A percentile compares a stretch with the other conserved stretches of the same genome.
Conservation (phyloP, 768 basidiomycete genomes). For the Leucosporidium scottii region DNA sequence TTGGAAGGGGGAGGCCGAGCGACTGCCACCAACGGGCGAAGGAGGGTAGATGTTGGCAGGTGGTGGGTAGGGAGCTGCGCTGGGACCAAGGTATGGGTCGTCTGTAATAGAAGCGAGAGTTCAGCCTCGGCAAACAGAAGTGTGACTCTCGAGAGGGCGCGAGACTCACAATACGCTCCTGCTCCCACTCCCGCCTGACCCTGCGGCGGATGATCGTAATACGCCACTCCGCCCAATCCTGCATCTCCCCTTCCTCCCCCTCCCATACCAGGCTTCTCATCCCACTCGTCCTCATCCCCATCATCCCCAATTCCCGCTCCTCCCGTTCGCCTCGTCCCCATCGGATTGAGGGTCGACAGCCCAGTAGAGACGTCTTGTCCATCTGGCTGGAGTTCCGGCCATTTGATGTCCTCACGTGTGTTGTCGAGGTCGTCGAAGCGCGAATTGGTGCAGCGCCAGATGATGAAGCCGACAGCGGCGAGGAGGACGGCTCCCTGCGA, state of each 20-base stretch:
- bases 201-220: background rate
- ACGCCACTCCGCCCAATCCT: background rate
- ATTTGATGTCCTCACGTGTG: constrained; percentile 26
- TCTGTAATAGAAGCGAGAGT: no score
- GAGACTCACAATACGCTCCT: background rate
- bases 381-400: constrained; percentile 30
- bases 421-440: constrained; percentile 34
- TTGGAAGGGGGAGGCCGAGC: no score
- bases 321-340: constrained; percentile 27
- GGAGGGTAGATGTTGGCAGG: background rate
- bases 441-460: constrained; percentile 24
- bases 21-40: no score
- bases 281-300: background rate
- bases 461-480: constrained; percentile 22
- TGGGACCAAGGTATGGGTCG: background rate
- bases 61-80: background rate
- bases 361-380: constrained; percentile 11
- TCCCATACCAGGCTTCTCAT: background rate
- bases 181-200: background rate
- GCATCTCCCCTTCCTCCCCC: background rate
- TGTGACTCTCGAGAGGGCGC: no score
- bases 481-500: constrained; percentile 25
- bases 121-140: no score
- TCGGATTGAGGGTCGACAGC: constrained; percentile 21
- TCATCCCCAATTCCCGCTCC: constrained; percentile 19